These are phyloP conservation scores for Akanthomyces dipterigenus DNA, from an alignment of 2,329 filamentous ascomycete genomes.

Conservation along the genomic window DNA sequence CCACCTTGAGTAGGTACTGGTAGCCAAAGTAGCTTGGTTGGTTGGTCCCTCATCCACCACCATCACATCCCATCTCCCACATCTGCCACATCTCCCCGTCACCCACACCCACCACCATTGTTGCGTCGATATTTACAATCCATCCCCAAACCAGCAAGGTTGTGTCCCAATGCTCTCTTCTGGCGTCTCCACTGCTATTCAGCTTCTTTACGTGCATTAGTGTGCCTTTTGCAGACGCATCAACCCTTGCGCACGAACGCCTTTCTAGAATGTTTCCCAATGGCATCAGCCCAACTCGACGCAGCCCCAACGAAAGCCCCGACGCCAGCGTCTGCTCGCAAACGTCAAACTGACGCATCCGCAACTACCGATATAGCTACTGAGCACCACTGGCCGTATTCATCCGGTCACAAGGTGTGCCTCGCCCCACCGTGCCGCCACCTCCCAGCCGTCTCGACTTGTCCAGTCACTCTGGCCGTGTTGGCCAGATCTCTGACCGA, in stretches of 20 bases:
- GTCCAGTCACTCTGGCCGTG: neutral
- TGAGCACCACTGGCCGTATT: neutral
- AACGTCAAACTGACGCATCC: neutral
- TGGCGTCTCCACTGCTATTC: conserved; percentile 1
- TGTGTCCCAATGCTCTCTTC: neutral
- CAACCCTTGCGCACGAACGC: neutral
- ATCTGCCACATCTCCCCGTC: neutral
- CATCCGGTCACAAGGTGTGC: conserved; percentile 3
- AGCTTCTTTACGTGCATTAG: conserved; percentile 5
- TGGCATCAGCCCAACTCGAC: neutral
- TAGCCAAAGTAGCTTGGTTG: no score
- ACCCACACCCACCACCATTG: neutral
- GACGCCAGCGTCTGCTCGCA: neutral
- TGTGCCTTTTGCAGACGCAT: neutral
- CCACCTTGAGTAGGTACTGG: no score
- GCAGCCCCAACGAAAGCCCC: neutral
- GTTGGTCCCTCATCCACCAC: neutral
- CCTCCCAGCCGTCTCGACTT: neutral
- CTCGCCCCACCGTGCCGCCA: neutral
- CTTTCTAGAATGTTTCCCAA: conserved; percentile 8
- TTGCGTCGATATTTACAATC: neutral
- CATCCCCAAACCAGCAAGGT: neutral
- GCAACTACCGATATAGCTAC: neutral
- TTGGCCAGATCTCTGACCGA: conserved; percentile 4
- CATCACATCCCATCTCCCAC: neutral